phyloP scores from a whole-genome alignment of 306 rosid genomes.

The Mucuna pruriens region DNA sequence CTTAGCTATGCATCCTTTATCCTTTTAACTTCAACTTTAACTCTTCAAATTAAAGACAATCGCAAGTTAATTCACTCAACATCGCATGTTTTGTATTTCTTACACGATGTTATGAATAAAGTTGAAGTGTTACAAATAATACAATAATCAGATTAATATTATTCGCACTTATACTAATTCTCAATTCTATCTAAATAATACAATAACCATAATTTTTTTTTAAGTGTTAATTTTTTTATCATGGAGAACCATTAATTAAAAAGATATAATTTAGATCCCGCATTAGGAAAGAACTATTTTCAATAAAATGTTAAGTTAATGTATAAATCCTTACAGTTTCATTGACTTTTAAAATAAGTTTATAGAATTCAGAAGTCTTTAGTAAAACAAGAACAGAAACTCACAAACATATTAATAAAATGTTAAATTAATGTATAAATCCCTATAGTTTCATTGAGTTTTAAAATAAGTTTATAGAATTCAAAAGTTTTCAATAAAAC shows the following conservation, averaged over 20 bases:
- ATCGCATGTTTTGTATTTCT: too few species aligned
- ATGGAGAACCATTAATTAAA: background rate
- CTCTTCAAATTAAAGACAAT: background rate
- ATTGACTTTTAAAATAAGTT: background rate
- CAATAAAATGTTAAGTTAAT: background rate
- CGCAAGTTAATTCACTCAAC: background rate
- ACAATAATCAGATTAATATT: background rate
- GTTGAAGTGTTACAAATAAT: background rate
- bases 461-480: too few species aligned
- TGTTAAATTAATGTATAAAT: too few species aligned
- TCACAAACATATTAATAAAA: too few species aligned
- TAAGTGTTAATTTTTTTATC: background rate
- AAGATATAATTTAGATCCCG: background rate
- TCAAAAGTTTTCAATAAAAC: too few species aligned
- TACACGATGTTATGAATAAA: background rate
- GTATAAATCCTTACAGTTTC: background rate
- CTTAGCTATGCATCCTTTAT: slow-evolving; percentile 22
- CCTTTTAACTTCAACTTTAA: background rate
- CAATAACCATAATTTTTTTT: too few species aligned
- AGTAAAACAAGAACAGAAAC: too few species aligned
- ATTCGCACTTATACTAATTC: background rate
- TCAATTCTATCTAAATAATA: background rate
- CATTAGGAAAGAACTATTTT: background rate
- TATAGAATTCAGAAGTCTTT: too few species aligned
- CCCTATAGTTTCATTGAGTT: too few species aligned